Base-by-base conservation (phyloP, 1,139 yeast genomes). In the Pichiaceae sp. region DNA sequence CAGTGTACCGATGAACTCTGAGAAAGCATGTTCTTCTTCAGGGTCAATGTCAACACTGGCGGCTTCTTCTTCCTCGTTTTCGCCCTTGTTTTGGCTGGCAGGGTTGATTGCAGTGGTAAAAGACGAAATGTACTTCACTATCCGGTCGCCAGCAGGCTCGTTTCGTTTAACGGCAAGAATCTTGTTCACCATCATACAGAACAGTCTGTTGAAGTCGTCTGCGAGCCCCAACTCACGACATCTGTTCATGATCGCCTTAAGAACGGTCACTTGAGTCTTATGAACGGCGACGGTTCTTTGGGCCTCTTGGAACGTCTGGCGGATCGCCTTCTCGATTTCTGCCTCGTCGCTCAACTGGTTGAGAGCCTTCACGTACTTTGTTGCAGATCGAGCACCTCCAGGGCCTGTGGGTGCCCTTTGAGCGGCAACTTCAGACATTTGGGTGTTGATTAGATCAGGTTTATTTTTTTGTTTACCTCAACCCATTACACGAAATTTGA, bases 231-330 rank as follows among this genome's bases (percentile, higher is more conserved):
- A 59, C 14, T 66, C 67, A 4, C 65, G 57, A 1, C 94, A 76
- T 44, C 73, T 70, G 17, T 62, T 51, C 43, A 80, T 84, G 14
- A 84, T 63, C 35, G 71, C 70, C 50, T 70, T 71, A 53, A 85
- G 57, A 8, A 83, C 71, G 11, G 77, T 72, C 6, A 79, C 75
- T 40, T 84, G 76, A 50, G 84, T 81, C 33, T 84, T 66, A 57
- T 87, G 96, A 2, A 89, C 81, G 0, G 91, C 78, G 27, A 79
- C 66, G 1, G 84, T 69, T 28, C 60, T 44, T 50, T 89, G 97
- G 0, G 93, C 86, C 42, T 81, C 91, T 50, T 83, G 93, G 53
- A 89, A 89, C 2, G 80, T 77, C 39, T 73, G 77, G 0, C 82
- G 76, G 50, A 85, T 64, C 2, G 82, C 74, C 11, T 44, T 39